phyloP scores from a whole-genome alignment of 2,329 filamentous ascomycete species.

The Tolypocladium capitatum region DNA sequence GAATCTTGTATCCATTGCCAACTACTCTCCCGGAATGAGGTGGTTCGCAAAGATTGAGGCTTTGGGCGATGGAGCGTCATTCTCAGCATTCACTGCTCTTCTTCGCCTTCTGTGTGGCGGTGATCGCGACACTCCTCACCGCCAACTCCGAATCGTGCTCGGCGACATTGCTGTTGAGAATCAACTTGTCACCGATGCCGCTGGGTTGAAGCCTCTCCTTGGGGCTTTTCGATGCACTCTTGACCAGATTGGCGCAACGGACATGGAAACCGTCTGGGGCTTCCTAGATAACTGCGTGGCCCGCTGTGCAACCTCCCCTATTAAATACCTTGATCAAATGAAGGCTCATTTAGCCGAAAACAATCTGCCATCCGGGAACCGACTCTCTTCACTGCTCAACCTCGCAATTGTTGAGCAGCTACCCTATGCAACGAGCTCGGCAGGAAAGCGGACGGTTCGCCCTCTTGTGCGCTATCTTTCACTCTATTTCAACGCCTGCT shows the following conservation, averaged over 20 bases:
- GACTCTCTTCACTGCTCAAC: slow-evolving; percentile 44
- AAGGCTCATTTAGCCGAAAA: slow-evolving; percentile 28
- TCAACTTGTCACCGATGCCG: slow-evolving; percentile 45
- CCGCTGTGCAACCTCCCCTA: slow-evolving; percentile 59
- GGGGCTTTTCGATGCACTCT: slow-evolving; percentile 15
- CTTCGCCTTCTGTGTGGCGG: slow-evolving; percentile 32
- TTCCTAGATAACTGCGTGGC: slow-evolving; percentile 77
- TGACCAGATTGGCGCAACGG: slow-evolving; percentile 6
- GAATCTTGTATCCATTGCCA: slow-evolving; percentile 68
- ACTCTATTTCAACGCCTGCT: slow-evolving; percentile 40
- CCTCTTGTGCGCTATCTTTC: slow-evolving; percentile 46
- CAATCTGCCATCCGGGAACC: slow-evolving; percentile 10
- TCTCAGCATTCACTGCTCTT: slow-evolving; percentile 59
- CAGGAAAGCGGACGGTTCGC: slow-evolving; percentile 26
- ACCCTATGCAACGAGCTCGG: slow-evolving; percentile 48
- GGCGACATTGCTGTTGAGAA: slow-evolving; percentile 49
- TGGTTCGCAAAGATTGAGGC: slow-evolving; percentile 72
- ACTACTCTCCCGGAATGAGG: slow-evolving; percentile 68
- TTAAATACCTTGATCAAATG: slow-evolving; percentile 69
- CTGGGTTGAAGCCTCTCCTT: slow-evolving; percentile 35
- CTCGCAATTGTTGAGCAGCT: slow-evolving; percentile 67
- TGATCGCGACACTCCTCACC: slow-evolving; percentile 15
- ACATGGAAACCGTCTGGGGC: slow-evolving; percentile 38
- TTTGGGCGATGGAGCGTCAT: slow-evolving; percentile 27
- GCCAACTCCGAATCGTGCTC: slow-evolving; percentile 42